These are phyloP conservation scores for Septoria linicola DNA, from an alignment of 2,329 filamentous ascomycete genomes.

Conservation along the genomic window DNA sequence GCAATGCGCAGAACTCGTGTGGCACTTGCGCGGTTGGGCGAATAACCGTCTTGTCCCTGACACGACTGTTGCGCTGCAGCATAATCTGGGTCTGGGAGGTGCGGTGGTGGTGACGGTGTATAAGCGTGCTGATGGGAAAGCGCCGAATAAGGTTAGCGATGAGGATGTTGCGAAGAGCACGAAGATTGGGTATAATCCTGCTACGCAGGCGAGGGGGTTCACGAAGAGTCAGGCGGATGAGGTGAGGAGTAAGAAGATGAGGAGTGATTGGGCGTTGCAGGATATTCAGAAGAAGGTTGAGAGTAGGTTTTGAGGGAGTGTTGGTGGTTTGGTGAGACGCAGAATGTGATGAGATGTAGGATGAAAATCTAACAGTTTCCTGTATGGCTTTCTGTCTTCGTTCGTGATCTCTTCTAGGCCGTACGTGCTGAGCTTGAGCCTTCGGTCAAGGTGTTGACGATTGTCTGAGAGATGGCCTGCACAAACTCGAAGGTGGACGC, in stretches of 20 bases:
- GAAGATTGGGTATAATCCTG: slow-evolving; percentile 87
- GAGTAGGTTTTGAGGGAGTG: slow-evolving; percentile 56
- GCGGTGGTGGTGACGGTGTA: slow-evolving; percentile 90
- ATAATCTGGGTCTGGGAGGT: slow-evolving; percentile 88
- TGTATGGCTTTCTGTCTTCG: not conserved
- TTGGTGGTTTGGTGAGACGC: not conserved
- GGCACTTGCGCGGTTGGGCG: slow-evolving; percentile 94
- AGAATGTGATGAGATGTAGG: not conserved
- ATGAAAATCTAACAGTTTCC: not conserved
- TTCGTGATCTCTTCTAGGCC: too few species aligned
- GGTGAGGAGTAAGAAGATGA: slow-evolving; percentile 67
- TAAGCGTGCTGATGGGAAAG: slow-evolving; percentile 72
- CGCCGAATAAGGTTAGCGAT: slow-evolving; percentile 59
- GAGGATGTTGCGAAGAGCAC: slow-evolving; percentile 64
- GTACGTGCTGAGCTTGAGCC: not conserved
- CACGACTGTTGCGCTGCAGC: slow-evolving; percentile 76
- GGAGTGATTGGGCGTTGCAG: slow-evolving; percentile 71
- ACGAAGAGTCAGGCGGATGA: slow-evolving; percentile 70
- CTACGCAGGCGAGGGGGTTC: slow-evolving; percentile 82
- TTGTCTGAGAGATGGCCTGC: too few species aligned
- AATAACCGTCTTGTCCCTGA: slow-evolving; percentile 75
- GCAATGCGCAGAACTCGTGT: slow-evolving; percentile 91
- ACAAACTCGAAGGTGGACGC: too few species aligned
- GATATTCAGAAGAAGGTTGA: slow-evolving; percentile 72
- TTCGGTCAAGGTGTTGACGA: not conserved